These are phyloP conservation scores for Knoxdaviesia proteae DNA, from an alignment of 2,329 filamentous ascomycete genomes.

Conservation along the genomic window DNA sequence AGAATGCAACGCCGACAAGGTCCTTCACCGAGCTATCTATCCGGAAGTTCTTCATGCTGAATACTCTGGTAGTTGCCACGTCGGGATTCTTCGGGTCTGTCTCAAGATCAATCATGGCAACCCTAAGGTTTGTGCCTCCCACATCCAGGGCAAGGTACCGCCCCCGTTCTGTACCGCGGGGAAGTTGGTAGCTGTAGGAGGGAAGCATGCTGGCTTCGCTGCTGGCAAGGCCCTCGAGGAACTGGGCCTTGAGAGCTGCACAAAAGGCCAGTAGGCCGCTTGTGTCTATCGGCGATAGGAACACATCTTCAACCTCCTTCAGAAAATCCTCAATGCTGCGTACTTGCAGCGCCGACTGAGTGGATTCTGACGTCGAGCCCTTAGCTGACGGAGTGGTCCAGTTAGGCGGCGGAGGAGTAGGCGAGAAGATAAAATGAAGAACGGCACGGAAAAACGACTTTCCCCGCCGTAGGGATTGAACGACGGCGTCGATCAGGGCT, in stretches of 20 bases:
- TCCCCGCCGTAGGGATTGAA: conserved; percentile 36
- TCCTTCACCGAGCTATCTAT: conserved; percentile 34
- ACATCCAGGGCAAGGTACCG: conserved; percentile 44
- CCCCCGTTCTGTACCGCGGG: conserved; percentile 36
- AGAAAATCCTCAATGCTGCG: conserved; percentile 28
- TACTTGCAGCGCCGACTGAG: no score
- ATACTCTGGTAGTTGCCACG: conserved; percentile 10
- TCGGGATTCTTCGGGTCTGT: conserved; percentile 25
- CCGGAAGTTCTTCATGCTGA: conserved; percentile 29
- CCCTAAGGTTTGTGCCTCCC: conserved; percentile 46
- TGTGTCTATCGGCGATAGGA: conserved; percentile 24
- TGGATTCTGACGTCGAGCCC: no score
- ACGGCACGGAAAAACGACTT: conserved; percentile 38
- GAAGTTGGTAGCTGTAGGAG: conserved; percentile 43
- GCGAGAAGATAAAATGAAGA: conserved; percentile 14
- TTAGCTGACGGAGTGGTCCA: no score
- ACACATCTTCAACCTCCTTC: conserved; percentile 28
- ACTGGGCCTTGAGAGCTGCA: conserved; percentile 29
- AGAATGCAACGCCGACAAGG: conserved; percentile 38
- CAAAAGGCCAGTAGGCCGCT: conserved; percentile 25
- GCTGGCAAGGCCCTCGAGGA: conserved; percentile 27
- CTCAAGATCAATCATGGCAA: conserved; percentile 38
- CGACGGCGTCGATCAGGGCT: conserved; percentile 28
- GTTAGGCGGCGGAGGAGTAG: conserved; percentile 18
- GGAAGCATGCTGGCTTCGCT: conserved; percentile 41